Percentiles rank a stretch among this genome's conserved stretches.
Conservation (phyloP, 805 yeast genomes). For the Starmerella gropengiesseri region DNA sequence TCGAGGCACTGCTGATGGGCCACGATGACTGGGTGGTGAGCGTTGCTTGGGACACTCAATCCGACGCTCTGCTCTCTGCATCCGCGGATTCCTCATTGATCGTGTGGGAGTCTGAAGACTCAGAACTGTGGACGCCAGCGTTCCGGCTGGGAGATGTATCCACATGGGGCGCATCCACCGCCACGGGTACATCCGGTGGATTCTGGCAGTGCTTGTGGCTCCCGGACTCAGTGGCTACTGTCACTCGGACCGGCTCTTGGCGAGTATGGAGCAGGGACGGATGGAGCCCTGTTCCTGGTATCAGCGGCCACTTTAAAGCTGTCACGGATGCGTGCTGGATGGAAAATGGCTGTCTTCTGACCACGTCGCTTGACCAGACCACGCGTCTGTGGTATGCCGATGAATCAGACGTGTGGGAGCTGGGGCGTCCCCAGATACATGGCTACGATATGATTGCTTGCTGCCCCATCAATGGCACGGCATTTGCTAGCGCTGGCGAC, state of each 20-base stretch:
- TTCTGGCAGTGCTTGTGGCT: constrained; percentile 69
- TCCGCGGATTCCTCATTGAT: constrained; percentile 89
- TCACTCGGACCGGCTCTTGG: constrained; percentile 90
- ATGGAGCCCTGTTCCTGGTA: constrained; percentile 35
- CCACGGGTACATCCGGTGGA: constrained; percentile 86
- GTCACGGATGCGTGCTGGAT: constrained; percentile 72
- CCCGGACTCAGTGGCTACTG: constrained; percentile 46
- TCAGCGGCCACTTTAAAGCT: constrained; percentile 65
- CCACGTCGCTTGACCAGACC: constrained; percentile 88
- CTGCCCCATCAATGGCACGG: constrained; percentile 45
- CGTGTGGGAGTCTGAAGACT: constrained; percentile 55
- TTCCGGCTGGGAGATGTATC: constrained; percentile 82
- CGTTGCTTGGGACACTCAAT: constrained; percentile 65
- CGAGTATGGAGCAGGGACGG: constrained; percentile 50
- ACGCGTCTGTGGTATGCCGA: constrained; percentile 59
- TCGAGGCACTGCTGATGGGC: constrained; percentile 92
- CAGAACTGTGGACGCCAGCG: constrained; percentile 64
- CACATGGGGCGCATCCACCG: constrained; percentile 94
- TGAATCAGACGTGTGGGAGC: constrained; percentile 56
- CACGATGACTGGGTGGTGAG: constrained; percentile 97
- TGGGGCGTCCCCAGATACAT: constrained; percentile 95
- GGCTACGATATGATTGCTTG: constrained; percentile 92
- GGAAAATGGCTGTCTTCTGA: constrained; percentile 44
- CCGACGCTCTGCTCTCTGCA: constrained; percentile 57
- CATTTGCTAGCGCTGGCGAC: constrained; percentile 89